Evolutionary conservation across 2,329 filamentous ascomycete species (phyloP).

Genomic region (Daldinia sp.): DNA sequence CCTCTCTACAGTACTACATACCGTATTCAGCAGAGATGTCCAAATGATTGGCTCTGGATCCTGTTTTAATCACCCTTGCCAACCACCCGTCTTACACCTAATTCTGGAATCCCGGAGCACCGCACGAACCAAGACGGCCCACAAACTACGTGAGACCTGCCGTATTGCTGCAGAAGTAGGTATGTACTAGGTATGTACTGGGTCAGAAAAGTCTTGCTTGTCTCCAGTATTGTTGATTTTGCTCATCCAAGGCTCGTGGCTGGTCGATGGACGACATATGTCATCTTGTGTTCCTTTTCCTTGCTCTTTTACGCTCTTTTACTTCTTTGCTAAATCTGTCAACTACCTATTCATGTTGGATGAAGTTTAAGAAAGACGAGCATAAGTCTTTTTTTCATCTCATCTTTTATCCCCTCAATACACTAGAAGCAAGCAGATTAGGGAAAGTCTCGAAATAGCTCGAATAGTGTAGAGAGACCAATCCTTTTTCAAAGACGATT

Average conservation of each 20-base stretch:
- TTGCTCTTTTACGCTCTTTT: not conserved
- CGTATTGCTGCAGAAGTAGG: not conserved
- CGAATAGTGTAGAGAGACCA: constrained; percentile 14
- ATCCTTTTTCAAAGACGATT: constrained; percentile 1
- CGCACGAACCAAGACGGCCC: constrained; percentile 29
- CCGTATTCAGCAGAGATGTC: constrained; percentile 26
- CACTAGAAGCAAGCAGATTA: not conserved
- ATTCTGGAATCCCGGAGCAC: constrained; percentile 31
- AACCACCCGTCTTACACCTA: constrained; percentile 25
- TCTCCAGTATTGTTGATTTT: constrained; percentile 19
- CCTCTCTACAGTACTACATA: constrained; percentile 25
- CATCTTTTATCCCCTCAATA: constrained; percentile 6
- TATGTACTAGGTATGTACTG: too few species aligned
- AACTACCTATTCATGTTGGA: too few species aligned
- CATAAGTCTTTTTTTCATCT: not conserved
- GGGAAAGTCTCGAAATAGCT: constrained; percentile 10
- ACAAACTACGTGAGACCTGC: constrained; percentile 16
- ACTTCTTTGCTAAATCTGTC: too few species aligned
- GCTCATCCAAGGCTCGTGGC: constrained; percentile 22
- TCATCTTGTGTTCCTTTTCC: constrained; percentile 1
- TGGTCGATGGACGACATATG: constrained; percentile 9
- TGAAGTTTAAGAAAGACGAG: not conserved
- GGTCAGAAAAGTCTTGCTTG: constrained; percentile 11
- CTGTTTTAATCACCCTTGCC: constrained; percentile 26
- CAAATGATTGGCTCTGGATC: constrained; percentile 24